Percentiles rank a stretch among this genome's conserved stretches.
Conservation (phyloP, 2,329 filamentous ascomycete species). For the Pestalotiopsis sp. region DNA sequence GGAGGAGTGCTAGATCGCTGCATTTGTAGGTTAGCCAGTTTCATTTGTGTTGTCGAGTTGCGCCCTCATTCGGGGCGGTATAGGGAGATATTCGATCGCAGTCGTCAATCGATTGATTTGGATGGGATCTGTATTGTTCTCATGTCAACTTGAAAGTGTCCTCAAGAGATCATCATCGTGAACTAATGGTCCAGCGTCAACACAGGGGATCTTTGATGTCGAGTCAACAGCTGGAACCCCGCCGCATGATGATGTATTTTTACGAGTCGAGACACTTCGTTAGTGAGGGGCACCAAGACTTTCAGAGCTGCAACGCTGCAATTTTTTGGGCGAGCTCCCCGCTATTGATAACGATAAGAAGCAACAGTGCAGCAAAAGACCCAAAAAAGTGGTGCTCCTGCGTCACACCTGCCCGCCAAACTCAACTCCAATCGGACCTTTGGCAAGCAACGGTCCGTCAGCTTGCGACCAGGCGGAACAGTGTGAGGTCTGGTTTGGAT, state of each 20-base stretch:
- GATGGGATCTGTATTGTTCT: too few relatives aligned
- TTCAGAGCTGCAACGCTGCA: background rate
- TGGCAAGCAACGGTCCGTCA: conserved; percentile 5
- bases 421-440: conserved; percentile 13
- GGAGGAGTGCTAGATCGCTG: background rate
- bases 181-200: background rate
- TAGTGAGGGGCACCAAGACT: conserved; percentile 7
- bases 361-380: background rate
- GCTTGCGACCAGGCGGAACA: background rate
- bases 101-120: background rate
- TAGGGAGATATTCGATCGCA: background rate
- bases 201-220: background rate
- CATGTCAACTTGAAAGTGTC: background rate
- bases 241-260: background rate
- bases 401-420: conserved; percentile 13
- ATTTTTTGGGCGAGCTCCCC: conserved; percentile 9
- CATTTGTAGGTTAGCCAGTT: background rate
- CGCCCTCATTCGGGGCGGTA: background rate
- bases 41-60: background rate
- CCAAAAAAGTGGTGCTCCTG: conserved; percentile 7
- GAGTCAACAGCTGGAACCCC: background rate
- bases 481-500: background rate
- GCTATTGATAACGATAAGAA: conserved; percentile 14
- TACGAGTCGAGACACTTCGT: background rate
- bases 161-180: background rate